Percentiles rank a stretch among this genome's conserved stretches.
Evolutionary conservation across 164 flowering plant genomes (phyloP).

Genomic region (Saururus chinensis): DNA sequence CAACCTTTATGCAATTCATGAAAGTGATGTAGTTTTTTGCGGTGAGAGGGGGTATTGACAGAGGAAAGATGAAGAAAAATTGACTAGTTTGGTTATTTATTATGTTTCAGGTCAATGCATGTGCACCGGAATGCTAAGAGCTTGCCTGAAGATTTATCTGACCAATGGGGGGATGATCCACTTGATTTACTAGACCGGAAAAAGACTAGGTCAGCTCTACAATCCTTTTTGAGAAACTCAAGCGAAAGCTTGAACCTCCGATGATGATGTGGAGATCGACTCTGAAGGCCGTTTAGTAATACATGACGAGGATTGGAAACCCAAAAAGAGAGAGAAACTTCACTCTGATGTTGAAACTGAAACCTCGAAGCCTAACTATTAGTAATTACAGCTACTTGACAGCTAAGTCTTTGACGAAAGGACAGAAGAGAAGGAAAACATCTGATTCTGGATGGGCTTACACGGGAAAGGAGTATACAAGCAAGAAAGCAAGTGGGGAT

Average conservation of each 20-base stretch:
- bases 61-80: neutral
- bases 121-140: slow-evolving; percentile 33
- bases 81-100: no score
- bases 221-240: slow-evolving; percentile 31
- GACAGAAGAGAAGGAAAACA: slow-evolving; percentile 53
- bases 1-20: no score
- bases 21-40: neutral
- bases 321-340: slow-evolving; percentile 18
- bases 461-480: slow-evolving; percentile 75
- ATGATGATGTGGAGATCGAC: slow-evolving; percentile 73
- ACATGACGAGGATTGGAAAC: slow-evolving; percentile 32
- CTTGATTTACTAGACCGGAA: slow-evolving; percentile 80
- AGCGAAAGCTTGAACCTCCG: slow-evolving; percentile 50
- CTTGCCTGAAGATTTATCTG: slow-evolving; percentile 59
- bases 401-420: slow-evolving; percentile 16
- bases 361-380: slow-evolving; percentile 34
- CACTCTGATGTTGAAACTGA: slow-evolving; percentile 36
- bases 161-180: slow-evolving; percentile 77
- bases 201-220: slow-evolving; percentile 68
- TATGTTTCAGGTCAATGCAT: slow-evolving; percentile 41
- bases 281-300: slow-evolving; percentile 80
- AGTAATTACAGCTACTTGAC: slow-evolving; percentile 35
- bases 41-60: neutral
- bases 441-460: slow-evolving; percentile 80
- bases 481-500: slow-evolving; percentile 91